A percentile compares a stretch with the other conserved stretches of the same genome.
Evolutionary conservation across 2,329 filamentous ascomycete species (phyloP).

Genomic region (Paradendryphiella salina): DNA sequence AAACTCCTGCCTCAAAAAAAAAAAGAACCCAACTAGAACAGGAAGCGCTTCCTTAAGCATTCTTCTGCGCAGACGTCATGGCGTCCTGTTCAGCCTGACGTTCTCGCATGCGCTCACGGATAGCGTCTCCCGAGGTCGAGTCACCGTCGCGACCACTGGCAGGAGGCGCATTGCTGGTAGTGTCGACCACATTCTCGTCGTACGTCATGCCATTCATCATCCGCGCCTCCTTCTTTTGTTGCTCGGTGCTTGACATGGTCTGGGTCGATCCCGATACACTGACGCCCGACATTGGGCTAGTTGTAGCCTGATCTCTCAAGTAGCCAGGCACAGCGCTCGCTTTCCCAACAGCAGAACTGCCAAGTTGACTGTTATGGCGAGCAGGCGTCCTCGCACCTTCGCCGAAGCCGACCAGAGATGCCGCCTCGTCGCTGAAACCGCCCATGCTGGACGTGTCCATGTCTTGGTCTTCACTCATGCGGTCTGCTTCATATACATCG

Average conservation of each 20-base stretch:
- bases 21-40: conserved; percentile 4
- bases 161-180: conserved; percentile 43
- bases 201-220: conserved; percentile 54
- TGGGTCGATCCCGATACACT: conserved; percentile 31
- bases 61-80: conserved; percentile 31
- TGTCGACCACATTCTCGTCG: conserved; percentile 49
- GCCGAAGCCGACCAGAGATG: conserved; percentile 86
- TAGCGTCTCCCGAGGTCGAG: conserved; percentile 67
- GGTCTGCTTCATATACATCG: conserved; percentile 65
- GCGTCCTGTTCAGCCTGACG: conserved; percentile 29
- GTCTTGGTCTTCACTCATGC: conserved; percentile 68
- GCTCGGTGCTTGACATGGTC: conserved; percentile 38
- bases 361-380: conserved; percentile 66
- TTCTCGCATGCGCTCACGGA: conserved; percentile 56
- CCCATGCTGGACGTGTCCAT: conserved; percentile 67
- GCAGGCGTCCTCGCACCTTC: conserved; percentile 73
- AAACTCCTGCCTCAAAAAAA: conserved; percentile 14
- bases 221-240: conserved; percentile 48
- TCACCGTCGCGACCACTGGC: conserved; percentile 36
- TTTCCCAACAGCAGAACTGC: conserved; percentile 71
- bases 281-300: conserved; percentile 41
- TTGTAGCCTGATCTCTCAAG: conserved; percentile 37
- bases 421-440: conserved; percentile 83
- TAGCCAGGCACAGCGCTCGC: conserved; percentile 42
- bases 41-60: conserved; percentile 17